phyloP scores from a whole-genome alignment of 169 alveolate species.

The Miamiensis avidus region DNA sequence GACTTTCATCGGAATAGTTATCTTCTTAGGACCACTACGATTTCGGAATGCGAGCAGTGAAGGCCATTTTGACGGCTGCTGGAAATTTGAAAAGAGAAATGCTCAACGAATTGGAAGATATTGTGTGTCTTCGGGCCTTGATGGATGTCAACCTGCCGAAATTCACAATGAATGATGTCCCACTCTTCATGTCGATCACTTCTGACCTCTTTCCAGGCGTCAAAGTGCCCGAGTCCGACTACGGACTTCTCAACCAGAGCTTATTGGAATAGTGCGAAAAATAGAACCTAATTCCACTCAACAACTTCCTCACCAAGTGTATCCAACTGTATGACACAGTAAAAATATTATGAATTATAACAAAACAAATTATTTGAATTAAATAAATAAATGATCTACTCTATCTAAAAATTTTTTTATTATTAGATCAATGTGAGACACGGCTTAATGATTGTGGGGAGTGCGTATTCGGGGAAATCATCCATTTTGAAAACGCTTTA shows the following conservation, averaged over 20 bases:
- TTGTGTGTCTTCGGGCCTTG: constrained; percentile 85
- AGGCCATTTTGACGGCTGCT: constrained; percentile 91
- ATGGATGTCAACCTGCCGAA: constrained; percentile 92
- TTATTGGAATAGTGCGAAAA: constrained; percentile 55
- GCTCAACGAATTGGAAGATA: constrained; percentile 74
- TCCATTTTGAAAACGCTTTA: constrained; percentile 45
- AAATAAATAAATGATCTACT: too few species aligned
- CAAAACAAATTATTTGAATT: too few species aligned
- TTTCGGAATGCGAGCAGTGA: constrained; percentile 94
- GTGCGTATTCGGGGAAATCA: constrained; percentile 32
- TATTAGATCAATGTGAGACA: constrained; percentile 71
- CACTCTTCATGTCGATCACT: constrained; percentile 88
- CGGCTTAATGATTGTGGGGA: constrained; percentile 75
- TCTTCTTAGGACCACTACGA: constrained; percentile 91
- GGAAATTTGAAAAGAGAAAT: constrained; percentile 87
- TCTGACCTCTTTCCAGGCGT: constrained; percentile 94
- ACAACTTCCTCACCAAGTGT: constrained; percentile 70
- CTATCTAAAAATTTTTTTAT: too few species aligned
- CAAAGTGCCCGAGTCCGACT: constrained; percentile 64
- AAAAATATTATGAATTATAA: constrained; percentile 30
- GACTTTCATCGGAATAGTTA: constrained; percentile 91
- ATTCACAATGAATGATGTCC: constrained; percentile 89
- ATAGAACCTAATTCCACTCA: constrained; percentile 60
- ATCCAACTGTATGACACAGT: constrained; percentile 77
- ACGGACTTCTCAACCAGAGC: constrained; percentile 49